These are phyloP conservation scores for Cicer pinnatifidum DNA, from an alignment of 306 rosid species.

Conservation along the genomic window DNA sequence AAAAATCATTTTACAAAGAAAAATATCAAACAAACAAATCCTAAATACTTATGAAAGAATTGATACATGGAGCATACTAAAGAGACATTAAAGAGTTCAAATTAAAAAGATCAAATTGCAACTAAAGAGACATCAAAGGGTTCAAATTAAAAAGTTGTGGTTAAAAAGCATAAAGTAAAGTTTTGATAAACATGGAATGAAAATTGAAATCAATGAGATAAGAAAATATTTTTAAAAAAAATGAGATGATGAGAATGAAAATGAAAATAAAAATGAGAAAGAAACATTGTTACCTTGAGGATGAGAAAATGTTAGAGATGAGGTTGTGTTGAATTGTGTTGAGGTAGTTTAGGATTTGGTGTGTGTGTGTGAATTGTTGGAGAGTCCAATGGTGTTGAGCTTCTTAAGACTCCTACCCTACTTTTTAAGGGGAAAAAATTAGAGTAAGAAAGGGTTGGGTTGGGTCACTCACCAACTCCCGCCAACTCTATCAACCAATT, in stretches of 20 bases:
- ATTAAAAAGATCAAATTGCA: not conserved
- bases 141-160: too few species aligned
- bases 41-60: not conserved
- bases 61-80: not conserved
- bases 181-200: not conserved
- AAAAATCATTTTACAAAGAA: not conserved
- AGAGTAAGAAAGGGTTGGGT: slow-evolving; percentile 14
- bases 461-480: slow-evolving; percentile 51
- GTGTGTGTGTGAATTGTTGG: slow-evolving; percentile 8
- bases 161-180: not conserved
- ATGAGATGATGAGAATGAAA: not conserved
- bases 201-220: not conserved
- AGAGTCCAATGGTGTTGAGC: slow-evolving; percentile 5
- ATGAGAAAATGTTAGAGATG: not conserved
- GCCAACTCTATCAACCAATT: slow-evolving; percentile 45
- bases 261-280: not conserved
- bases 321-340: not conserved
- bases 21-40: slow-evolving; percentile 7
- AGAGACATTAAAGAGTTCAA: not conserved
- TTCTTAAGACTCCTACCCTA: not conserved
- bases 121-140: not conserved
- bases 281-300: slow-evolving; percentile 19
- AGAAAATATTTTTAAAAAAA: too few species aligned
- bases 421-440: slow-evolving; percentile 16
- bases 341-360: slow-evolving; percentile 42